These are phyloP conservation scores for Suillus sp. DNA, from an alignment of 768 basidiomycete genomes.

Conservation along the genomic window DNA sequence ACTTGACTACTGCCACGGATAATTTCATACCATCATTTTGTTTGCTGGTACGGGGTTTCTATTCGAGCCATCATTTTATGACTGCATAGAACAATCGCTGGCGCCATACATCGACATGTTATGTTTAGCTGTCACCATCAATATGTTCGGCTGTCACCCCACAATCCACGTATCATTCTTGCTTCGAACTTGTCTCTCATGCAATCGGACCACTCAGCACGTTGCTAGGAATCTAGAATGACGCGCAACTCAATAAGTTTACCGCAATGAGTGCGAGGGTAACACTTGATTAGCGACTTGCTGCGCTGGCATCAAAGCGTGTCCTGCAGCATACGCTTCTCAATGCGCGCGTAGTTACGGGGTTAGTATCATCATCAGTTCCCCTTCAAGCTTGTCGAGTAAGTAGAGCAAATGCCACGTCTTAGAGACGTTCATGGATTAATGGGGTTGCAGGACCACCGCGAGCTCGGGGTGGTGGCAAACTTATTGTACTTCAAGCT, in stretches of 20 bases:
- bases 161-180: background rate
- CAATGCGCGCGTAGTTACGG: background rate
- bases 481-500: no score
- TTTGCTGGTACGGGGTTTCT: conserved; percentile 6
- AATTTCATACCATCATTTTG: conserved; percentile 2
- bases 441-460: background rate
- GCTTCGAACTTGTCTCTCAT: background rate
- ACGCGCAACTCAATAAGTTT: background rate
- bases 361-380: background rate
- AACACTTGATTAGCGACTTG: background rate
- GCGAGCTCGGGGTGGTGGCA: background rate
- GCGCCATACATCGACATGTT: background rate
- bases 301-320: background rate
- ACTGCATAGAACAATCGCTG: background rate
- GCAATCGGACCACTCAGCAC: background rate
- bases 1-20: conserved; percentile 6
- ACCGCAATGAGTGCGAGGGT: background rate
- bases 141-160: background rate
- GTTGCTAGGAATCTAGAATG: background rate
- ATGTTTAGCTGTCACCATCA: background rate
- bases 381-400: background rate
- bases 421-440: background rate
- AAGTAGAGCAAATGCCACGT: background rate
- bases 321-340: background rate
- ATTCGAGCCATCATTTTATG: background rate